Evolutionary conservation across 495 filamentous ascomycete species (phyloP), one percentile per base, ranked within the genome.

Genomic region (Diplogelasinospora grovesii): DNA sequence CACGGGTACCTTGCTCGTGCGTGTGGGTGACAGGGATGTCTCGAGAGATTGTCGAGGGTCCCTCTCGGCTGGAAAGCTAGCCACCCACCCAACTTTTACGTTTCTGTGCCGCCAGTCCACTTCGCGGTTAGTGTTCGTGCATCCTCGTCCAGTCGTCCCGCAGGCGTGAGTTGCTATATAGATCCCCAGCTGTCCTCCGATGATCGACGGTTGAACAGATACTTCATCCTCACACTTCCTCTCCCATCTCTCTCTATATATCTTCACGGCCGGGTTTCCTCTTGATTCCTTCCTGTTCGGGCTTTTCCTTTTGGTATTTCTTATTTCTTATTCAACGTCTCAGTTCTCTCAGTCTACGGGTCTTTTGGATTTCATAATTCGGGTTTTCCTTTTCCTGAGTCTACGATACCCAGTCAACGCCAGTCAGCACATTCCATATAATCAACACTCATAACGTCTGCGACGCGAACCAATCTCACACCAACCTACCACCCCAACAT

Each of bases 241-340:
- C n/a, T n/a, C 44, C 25, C 48, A 36, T 27, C 21, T 32, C 37
- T 19, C 39, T 8, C 20, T 31, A 41, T 52, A 54, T 48, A 51
- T 44, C 46, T 32, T 19, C 36, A 27, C 15, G 30, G 15, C 23
- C 26, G 16, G 28, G 34, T 30, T 37, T 48, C 25, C 48, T 32
- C 11, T 49, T 19, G 31, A 36, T 45, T 41, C 24, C 29, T 40
- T 28, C n/a, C 13, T 23, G 35, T 21, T 41, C 18, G 15, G 30
- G 30, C n/a, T 42, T 46, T 50, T 54, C 36, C 50, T 47, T 57
- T 51, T 56, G 48, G 50, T 60, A 49, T 57, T 40, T 50, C 47
- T 54, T 42, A 45, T 51, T 43, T 48, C 45, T 51, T 50, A 46
- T 43, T 56, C 48, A 51, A 50, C 6, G 30, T 16, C 5, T 33